Conservation (phyloP, 129 eudicot species). For the sunflower (Helianthus annuus) region HanXRQr2.0-SUNRISE NC_035444.2:80578209-80578708, state of each 20-base stretch:
- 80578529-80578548: background rate
- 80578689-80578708: too few species aligned
- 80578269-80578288: background rate
- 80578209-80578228: conserved; percentile 80
- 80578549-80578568: background rate
- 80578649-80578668: too few species aligned
- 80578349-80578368: background rate
- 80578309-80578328: background rate
- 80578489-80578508: background rate
- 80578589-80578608: too few species aligned
- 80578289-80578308: background rate
- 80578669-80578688: too few species aligned
- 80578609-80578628: too few species aligned
- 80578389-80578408: background rate
- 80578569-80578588: too few species aligned
- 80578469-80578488: background rate
- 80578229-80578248: conserved; percentile 46
- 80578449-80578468: background rate
- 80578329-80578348: background rate
- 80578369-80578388: background rate
- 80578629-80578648: too few species aligned
- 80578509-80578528: background rate
- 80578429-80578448: background rate
- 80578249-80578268: background rate
- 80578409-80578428: background rate